phyloP scores from a whole-genome alignment of 2,329 filamentous ascomycete genomes.

The Geosmithia flava region DNA sequence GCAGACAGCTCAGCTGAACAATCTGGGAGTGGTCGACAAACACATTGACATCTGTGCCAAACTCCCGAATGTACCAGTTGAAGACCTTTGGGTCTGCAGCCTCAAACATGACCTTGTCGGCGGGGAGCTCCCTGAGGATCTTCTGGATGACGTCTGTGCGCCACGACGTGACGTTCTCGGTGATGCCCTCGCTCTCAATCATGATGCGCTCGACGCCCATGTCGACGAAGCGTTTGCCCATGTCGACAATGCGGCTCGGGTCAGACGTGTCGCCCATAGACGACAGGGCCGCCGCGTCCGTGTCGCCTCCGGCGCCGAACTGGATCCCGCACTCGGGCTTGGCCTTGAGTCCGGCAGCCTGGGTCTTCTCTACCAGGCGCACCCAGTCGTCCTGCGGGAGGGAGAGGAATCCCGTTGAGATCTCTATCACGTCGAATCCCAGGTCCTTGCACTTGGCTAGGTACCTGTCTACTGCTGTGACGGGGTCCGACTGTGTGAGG shows the following conservation, averaged over 20 bases:
- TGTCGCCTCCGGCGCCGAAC: slow-evolving; percentile 44
- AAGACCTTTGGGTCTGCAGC: slow-evolving; percentile 42
- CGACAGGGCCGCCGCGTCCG: slow-evolving; percentile 29
- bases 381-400: slow-evolving; percentile 41
- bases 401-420: slow-evolving; percentile 40
- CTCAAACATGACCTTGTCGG: slow-evolving; percentile 45
- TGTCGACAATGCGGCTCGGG: slow-evolving; percentile 31
- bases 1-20: slow-evolving; percentile 37
- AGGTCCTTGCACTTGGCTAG: slow-evolving; percentile 37
- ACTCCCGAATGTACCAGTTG: slow-evolving; percentile 44
- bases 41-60: slow-evolving; percentile 42
- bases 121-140: slow-evolving; percentile 36
- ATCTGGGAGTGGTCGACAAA: slow-evolving; percentile 47
- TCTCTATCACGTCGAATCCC: slow-evolving; percentile 40
- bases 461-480: slow-evolving; percentile 34
- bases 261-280: slow-evolving; percentile 31
- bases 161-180: slow-evolving; percentile 41
- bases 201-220: slow-evolving; percentile 41
- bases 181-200: slow-evolving; percentile 48
- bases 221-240: slow-evolving; percentile 35
- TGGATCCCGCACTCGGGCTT: slow-evolving; percentile 45
- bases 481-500: slow-evolving; percentile 31
- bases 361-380: slow-evolving; percentile 31
- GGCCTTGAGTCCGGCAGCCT: slow-evolving; percentile 32
- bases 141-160: slow-evolving; percentile 40